phyloP scores from a whole-genome alignment of 345 rosid species.

The Conringia planisiliqua region DNA sequence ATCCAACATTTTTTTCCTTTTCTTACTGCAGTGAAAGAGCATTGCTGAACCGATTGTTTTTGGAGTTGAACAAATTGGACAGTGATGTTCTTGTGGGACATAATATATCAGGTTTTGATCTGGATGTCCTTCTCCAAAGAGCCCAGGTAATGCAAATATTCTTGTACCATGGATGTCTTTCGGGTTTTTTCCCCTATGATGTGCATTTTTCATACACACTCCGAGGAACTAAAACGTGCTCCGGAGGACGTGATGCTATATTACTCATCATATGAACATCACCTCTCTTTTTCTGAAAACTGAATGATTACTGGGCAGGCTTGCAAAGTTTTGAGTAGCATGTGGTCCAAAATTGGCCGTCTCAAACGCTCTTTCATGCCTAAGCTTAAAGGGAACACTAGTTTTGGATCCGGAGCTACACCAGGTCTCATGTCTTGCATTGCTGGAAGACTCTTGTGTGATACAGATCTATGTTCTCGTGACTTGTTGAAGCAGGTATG shows the following conservation, averaged over 20 bases:
- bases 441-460: constrained; percentile 94
- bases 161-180: not conserved
- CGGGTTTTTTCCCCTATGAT: not conserved
- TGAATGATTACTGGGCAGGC: constrained; percentile 44
- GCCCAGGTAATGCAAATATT: constrained; percentile 57
- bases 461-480: constrained; percentile 83
- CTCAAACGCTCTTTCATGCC: constrained; percentile 96
- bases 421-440: constrained; percentile 92
- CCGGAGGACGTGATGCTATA: not conserved
- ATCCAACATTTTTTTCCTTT: constrained; percentile 1
- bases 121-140: constrained; percentile 93
- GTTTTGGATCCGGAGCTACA: constrained; percentile 91
- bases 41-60: constrained; percentile 80
- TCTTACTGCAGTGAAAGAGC: constrained; percentile 85
- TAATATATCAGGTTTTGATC: constrained; percentile 96
- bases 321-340: constrained; percentile 80
- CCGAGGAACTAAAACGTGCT: not conserved
- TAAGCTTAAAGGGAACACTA: constrained; percentile 68
- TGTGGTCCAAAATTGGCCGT: constrained; percentile 99
- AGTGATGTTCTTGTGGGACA: constrained; percentile 96
- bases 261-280: not conserved
- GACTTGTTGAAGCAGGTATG: constrained; percentile 87
- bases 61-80: constrained; percentile 79
- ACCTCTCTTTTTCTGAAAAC: not conserved
- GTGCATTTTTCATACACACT: constrained; percentile 1